Percentiles rank a stretch among this genome's conserved stretches.
Conservation (phyloP, 306 rosid genomes). For the Cotoneaster glaucophyllus region DNA sequence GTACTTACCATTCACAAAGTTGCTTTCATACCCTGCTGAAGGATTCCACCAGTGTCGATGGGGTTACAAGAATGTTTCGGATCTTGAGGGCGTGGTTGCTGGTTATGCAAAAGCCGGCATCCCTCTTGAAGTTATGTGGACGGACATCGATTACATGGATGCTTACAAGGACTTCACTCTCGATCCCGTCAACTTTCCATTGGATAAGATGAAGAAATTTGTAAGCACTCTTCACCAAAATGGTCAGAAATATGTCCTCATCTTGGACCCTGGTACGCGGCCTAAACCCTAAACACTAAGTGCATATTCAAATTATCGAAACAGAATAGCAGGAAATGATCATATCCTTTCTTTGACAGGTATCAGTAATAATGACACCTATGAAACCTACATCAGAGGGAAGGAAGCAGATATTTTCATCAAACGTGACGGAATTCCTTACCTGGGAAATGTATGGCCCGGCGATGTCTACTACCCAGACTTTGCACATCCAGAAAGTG, state of each 20-base stretch:
- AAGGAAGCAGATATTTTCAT: constrained; percentile 55
- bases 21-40: constrained; percentile 6
- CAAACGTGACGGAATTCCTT: constrained; percentile 57
- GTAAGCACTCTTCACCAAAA: constrained; percentile 56
- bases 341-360: constrained; percentile 34
- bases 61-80: constrained; percentile 73
- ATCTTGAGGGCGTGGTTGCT: constrained; percentile 55
- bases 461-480: constrained; percentile 79
- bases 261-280: constrained; percentile 69
- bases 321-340: not conserved
- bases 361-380: constrained; percentile 48
- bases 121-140: constrained; percentile 94
- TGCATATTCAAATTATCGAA: not conserved
- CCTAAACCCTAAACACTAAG: not conserved
- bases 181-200: constrained; percentile 78
- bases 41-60: constrained; percentile 88
- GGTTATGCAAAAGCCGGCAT: constrained; percentile 61
- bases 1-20: not conserved
- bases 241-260: constrained; percentile 74
- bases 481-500: constrained; percentile 55
- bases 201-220: constrained; percentile 51
- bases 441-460: constrained; percentile 86
- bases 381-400: constrained; percentile 63
- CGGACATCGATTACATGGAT: constrained; percentile 96
- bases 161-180: constrained; percentile 76